Percentiles rank a stretch among this genome's conserved stretches.
These are phyloP conservation scores for Kodamaea ohmeri DNA, from an alignment of 1,139 yeast species.

Conservation along the genomic window DNA sequence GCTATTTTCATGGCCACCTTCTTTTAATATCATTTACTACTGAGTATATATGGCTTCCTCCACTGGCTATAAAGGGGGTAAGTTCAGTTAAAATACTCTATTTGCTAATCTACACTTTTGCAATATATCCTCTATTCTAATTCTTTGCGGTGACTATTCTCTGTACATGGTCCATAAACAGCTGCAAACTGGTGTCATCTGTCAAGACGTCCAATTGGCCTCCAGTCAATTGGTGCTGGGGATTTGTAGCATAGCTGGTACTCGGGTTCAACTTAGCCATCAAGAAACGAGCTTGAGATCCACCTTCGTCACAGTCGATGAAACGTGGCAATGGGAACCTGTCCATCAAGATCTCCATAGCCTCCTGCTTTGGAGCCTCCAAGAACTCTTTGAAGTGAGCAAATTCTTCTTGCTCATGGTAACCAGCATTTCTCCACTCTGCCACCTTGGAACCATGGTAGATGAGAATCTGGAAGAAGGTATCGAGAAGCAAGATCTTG, in stretches of 20 bases:
- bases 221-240: slow-evolving; percentile 29
- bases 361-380: slow-evolving; percentile 66
- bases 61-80: too few relatives aligned
- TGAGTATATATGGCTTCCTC: too few relatives aligned
- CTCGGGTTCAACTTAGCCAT: slow-evolving; percentile 76
- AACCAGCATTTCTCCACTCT: slow-evolving; percentile 66
- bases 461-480: slow-evolving; percentile 70
- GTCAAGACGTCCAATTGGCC: slow-evolving; percentile 50
- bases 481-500: slow-evolving; percentile 62
- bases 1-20: too few relatives aligned
- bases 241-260: slow-evolving; percentile 51
- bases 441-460: slow-evolving; percentile 69
- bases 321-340: slow-evolving; percentile 73
- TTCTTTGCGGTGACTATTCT: slow-evolving; percentile 30
- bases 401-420: slow-evolving; percentile 65
- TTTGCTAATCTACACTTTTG: too few relatives aligned
- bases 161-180: slow-evolving; percentile 60
- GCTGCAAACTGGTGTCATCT: slow-evolving; percentile 68
- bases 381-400: slow-evolving; percentile 58
- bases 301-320: slow-evolving; percentile 73
- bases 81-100: too few relatives aligned
- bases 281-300: slow-evolving; percentile 74
- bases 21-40: too few relatives aligned
- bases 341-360: slow-evolving; percentile 63
- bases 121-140: too few relatives aligned